Evolutionary conservation across 352 stramenopile genomes (phyloP), one percentile per base, ranked within the genome.

Genomic region (Discostella stelligera): DNA sequence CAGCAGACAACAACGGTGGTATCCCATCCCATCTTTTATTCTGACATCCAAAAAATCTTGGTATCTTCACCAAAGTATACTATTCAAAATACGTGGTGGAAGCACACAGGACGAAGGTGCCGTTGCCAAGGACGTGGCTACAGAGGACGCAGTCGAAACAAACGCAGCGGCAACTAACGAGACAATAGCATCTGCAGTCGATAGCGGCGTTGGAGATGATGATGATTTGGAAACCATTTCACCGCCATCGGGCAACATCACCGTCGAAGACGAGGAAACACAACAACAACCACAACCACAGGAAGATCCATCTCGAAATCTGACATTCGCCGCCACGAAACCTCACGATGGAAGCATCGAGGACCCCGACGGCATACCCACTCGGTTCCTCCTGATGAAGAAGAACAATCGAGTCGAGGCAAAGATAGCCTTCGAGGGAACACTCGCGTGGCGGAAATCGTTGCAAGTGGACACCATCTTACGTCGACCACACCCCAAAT

Each of bases 321-420:
- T 83, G 8, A 79, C 68, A 18, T 89, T 89, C 66, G 16, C 53
- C 0, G 48, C 86, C 10, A 88, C 71, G 23, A 85, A 85, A 66
- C 55, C 77, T n/a, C 52, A 80, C 27, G 87, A 93, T 65, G 87
- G 87, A 20, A 84, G 74, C 52, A 44, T 84, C 59, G 60, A 62
- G 16, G 85, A 93, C 81, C 79, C 79, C 5, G 85, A 93, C 66
- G 85, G 85, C 30, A 88, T 93, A 66, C 85, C 85, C 9, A 67
- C 50, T 18, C 83, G 85, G 18, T 93, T 87, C 70, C 44, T 93
- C 8, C 49, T 74, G 20, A 93, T 93, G 87, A 85, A 90, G 27
- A 84, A 83, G 21, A 61, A 71, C 9, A 73, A 88, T 44, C 75
- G 87, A 10, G 74, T 63, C 8, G 53, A 80, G 21, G 87, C 87